Evolutionary conservation across 1,284 basidiomycete genomes (phyloP).

Genomic region (Ustilago crameri): DNA sequence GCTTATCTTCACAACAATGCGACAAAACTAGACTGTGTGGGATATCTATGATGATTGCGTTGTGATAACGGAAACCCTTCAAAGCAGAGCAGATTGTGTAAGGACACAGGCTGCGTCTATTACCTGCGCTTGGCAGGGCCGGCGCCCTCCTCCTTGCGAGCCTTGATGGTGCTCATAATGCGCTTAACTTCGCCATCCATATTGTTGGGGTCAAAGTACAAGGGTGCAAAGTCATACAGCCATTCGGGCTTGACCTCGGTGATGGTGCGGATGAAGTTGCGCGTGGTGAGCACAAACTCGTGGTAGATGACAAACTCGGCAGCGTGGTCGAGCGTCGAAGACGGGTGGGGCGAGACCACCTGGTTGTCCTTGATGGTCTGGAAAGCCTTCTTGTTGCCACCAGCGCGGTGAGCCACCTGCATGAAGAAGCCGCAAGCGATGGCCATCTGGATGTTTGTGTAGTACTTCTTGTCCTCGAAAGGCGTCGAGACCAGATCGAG

Average conservation of each 20-base stretch:
- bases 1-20: too few relatives aligned
- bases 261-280: slow-evolving; percentile 83
- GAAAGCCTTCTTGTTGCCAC: slow-evolving; percentile 61
- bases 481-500: slow-evolving; percentile 81
- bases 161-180: slow-evolving; percentile 55
- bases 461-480: slow-evolving; percentile 81
- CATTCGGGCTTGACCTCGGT: slow-evolving; percentile 90
- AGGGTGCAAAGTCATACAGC: slow-evolving; percentile 83
- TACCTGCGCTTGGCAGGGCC: slow-evolving; percentile 32
- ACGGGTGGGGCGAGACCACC: slow-evolving; percentile 91
- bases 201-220: slow-evolving; percentile 77
- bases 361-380: slow-evolving; percentile 94
- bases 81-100: background rate
- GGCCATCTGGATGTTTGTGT: slow-evolving; percentile 82
- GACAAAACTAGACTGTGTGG: background rate
- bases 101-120: background rate
- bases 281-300: slow-evolving; percentile 91
- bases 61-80: background rate
- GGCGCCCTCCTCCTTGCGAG: slow-evolving; percentile 45
- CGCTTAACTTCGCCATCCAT: slow-evolving; percentile 63
- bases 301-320: slow-evolving; percentile 99
- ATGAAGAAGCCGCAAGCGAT: slow-evolving; percentile 96
- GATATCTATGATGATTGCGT: slow-evolving; percentile 7
- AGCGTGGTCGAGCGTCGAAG: slow-evolving; percentile 88
- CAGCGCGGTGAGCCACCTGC: slow-evolving; percentile 89